Evolutionary conservation across 192 early-diverging fungal species (phyloP).

Genomic region (Coemansia sp.): DNA sequence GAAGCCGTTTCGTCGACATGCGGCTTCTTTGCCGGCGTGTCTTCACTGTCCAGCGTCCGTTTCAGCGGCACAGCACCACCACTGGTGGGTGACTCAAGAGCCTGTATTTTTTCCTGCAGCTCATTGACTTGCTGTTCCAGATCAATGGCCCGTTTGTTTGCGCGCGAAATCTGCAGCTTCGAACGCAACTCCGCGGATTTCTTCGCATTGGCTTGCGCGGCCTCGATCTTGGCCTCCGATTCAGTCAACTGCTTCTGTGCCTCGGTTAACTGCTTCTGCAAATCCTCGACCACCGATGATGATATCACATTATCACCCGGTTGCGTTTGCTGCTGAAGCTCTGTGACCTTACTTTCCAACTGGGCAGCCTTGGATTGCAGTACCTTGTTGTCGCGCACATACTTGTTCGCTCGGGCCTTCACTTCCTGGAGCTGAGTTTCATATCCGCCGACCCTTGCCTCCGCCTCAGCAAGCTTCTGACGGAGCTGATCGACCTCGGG

Average conservation of each 20-base stretch:
- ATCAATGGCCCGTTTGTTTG: slow-evolving; percentile 48
- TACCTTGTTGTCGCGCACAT: slow-evolving; percentile 43
- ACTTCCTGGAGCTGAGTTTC: slow-evolving; percentile 44
- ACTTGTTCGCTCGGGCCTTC: slow-evolving; percentile 38
- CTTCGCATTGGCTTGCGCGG: slow-evolving; percentile 34
- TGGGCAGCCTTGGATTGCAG: slow-evolving; percentile 30
- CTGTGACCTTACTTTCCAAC: slow-evolving; percentile 29
- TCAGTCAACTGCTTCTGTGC: slow-evolving; percentile 45
- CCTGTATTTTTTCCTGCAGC: slow-evolving; percentile 25
- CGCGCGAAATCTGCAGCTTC: slow-evolving; percentile 48
- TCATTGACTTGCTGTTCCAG: slow-evolving; percentile 42
- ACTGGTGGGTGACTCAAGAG: slow-evolving; percentile 1
- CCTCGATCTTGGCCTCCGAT: slow-evolving; percentile 42
- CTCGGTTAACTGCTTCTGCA: slow-evolving; percentile 43
- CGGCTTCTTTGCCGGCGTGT: slow-evolving; percentile 43
- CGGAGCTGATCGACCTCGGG: slow-evolving; percentile 56
- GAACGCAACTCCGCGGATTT: slow-evolving; percentile 52
- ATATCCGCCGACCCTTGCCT: slow-evolving; percentile 35
- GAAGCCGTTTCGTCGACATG: slow-evolving; percentile 20
- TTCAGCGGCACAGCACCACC: slow-evolving; percentile 13
- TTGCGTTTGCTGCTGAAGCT: slow-evolving; percentile 6
- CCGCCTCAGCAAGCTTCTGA: slow-evolving; percentile 43
- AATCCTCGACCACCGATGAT: slow-evolving; percentile 7
- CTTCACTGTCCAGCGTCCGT: slow-evolving; percentile 24
- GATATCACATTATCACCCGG: background rate